These are phyloP conservation scores for Aurifilum marmelostoma DNA, from an alignment of 2,329 filamentous ascomycete genomes.

Conservation along the genomic window DNA sequence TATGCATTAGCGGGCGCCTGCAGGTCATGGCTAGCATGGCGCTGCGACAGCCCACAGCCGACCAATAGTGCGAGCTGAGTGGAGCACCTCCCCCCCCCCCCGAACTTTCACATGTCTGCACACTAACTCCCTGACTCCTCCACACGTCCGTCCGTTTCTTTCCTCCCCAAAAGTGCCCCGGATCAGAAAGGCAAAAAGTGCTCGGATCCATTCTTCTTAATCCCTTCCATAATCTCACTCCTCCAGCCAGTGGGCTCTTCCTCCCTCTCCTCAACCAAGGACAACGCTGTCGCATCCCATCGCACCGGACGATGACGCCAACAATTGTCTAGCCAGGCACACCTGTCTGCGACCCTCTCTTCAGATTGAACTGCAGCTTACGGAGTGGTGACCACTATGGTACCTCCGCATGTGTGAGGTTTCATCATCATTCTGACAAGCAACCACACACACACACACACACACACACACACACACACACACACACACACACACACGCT, in stretches of 20 bases:
- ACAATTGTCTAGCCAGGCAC: conserved; percentile 7
- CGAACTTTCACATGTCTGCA: conserved; percentile 8
- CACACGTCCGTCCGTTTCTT: background rate
- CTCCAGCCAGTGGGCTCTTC: background rate
- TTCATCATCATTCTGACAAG: conserved; percentile 1
- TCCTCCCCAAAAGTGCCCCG: background rate
- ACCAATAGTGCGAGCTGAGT: background rate
- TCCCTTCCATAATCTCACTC: background rate
- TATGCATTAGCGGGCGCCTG: background rate
- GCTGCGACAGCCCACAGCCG: background rate
- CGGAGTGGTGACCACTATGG: background rate
- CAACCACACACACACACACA: conserved; percentile 11
- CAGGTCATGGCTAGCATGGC: background rate
- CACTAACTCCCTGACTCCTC: no score
- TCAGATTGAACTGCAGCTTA: no score
- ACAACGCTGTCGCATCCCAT: background rate
- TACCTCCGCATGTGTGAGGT: conserved; percentile 33
- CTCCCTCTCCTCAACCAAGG: background rate
- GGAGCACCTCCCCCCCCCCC: background rate
- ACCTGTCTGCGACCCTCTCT: background rate
- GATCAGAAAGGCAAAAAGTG: background rate
- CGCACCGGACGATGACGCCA: background rate
- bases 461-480: no score
- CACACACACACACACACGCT: no score
- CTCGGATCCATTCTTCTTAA: background rate